Evolutionary conservation across 768 basidiomycete species (phyloP).

Genomic region (Leccinum uliginosum): DNA sequence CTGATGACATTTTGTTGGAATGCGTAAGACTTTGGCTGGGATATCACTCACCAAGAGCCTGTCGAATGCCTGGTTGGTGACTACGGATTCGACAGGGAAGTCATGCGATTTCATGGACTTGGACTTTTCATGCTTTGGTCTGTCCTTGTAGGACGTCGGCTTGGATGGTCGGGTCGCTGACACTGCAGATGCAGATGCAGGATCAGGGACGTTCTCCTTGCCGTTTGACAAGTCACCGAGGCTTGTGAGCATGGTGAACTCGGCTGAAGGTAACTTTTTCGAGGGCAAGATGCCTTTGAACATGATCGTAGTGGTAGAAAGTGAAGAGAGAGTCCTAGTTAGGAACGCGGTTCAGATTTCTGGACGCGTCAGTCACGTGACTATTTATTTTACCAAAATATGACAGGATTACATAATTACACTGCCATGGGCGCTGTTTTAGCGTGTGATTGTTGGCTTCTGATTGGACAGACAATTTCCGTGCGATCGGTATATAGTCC

Average conservation of each 20-base stretch:
- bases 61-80: conserved; percentile 73
- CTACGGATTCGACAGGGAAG: conserved; percentile 30
- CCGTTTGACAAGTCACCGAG: conserved; percentile 47
- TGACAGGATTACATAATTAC: conserved; percentile 15
- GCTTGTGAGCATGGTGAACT: conserved; percentile 68
- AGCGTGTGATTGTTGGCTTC: not conserved
- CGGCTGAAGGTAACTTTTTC: conserved; percentile 59
- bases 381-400: conserved; percentile 22
- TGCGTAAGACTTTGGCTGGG: too few species aligned
- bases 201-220: conserved; percentile 66
- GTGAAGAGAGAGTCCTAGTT: not conserved
- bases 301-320: conserved; percentile 39
- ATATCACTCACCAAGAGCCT: conserved; percentile 61
- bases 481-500: conserved; percentile 28
- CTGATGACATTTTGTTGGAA: conserved; percentile 35
- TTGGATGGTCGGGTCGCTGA: conserved; percentile 27
- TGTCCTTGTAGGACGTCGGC: conserved; percentile 18
- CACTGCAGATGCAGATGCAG: conserved; percentile 28
- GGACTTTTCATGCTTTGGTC: conserved; percentile 39
- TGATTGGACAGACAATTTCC: conserved; percentile 29
- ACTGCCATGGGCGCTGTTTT: conserved; percentile 14
- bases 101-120: conserved; percentile 43
- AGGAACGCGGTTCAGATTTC: conserved; percentile 27
- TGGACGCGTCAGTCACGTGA: conserved; percentile 32
- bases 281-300: conserved; percentile 78